Evolutionary conservation across 2,329 filamentous ascomycete genomes (phyloP), one percentile per base, ranked within the genome.

Genomic region (Venturia oleaginea): DNA sequence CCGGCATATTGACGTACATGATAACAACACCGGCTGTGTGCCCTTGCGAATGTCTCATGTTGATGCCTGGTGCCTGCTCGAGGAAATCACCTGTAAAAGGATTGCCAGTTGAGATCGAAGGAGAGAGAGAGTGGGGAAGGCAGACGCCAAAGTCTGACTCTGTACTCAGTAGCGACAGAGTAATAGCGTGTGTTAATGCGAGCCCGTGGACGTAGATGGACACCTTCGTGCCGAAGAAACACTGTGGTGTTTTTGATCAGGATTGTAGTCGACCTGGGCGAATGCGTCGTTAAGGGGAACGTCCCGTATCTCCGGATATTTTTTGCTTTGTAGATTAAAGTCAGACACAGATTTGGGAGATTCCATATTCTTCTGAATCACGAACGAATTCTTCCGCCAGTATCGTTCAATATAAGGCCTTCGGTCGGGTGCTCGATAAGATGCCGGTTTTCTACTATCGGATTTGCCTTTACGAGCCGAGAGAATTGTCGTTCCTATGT

Each of bases 151-250:
- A 42, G 61, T 76, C 74, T 2, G 69, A 67, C 57, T 72, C 72
- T 8, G 72, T 75, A 67, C 57, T 72, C 72, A 6, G 72, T 75
- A 4, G 74, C 75, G 8, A 76, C 74, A 59, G 70, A 68, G 64
- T 72, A 75, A 64, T 72, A 17, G 75, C 75, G 64, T 75, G 70
- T 64, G 76, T 75, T 34, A 76, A 65, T 64, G 75, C 74, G 30
- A 72, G 67, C 64, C 76, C 74, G 61, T 76, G 74, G 34, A 73
- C 73, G 63, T 74, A 74, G 63, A 76, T 71, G 3, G 72, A 72
- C 7, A 76, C 67, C 15, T 71, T 70, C 19, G 71, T 76, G 57
- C 70, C 70, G 2, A 74, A 46, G 57, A 81, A 81, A 62, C 80
- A 73, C 59, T 80, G 77, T 73, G 72, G 3, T 78, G 71, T n/a